A percentile compares a stretch with the other conserved stretches of the same genome.
Conservation (phyloP, 1,139 yeast genomes). For the Geotrichum histeridarum region DNA sequence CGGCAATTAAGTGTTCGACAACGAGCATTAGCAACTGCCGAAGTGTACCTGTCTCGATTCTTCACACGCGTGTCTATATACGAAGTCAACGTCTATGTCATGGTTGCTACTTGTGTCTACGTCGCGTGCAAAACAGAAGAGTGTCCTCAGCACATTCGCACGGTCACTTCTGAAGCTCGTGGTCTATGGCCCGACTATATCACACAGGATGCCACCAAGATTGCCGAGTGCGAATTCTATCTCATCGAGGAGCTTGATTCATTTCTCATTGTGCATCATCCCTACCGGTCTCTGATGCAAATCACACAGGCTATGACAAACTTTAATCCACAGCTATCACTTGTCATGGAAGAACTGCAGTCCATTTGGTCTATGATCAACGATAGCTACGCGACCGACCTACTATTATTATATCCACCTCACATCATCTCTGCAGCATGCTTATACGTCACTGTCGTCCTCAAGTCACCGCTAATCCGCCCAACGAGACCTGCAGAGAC, state of each 20-base stretch:
- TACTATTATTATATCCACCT: constrained; percentile 79
- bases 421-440: constrained; percentile 84
- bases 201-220: constrained; percentile 82
- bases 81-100: constrained; percentile 74
- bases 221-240: constrained; percentile 96
- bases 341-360: constrained; percentile 70
- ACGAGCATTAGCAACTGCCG: constrained; percentile 83
- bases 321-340: constrained; percentile 33
- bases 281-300: constrained; percentile 70
- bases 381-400: constrained; percentile 84
- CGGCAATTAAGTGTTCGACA: constrained; percentile 73
- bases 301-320: constrained; percentile 46
- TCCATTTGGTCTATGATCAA: constrained; percentile 85
- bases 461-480: constrained; percentile 41
- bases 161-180: constrained; percentile 77
- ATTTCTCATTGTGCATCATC: constrained; percentile 78
- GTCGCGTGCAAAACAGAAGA: constrained; percentile 93
- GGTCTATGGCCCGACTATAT: constrained; percentile 92
- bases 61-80: constrained; percentile 65
- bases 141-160: constrained; percentile 87
- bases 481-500: constrained; percentile 33
- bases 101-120: constrained; percentile 81
- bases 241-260: constrained; percentile 84
- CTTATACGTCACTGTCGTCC: constrained; percentile 64
- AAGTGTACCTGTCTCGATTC: constrained; percentile 72